Evolutionary conservation across 192 early-diverging fungal genomes (phyloP).

Genomic region (Allomyces macrogynus): DNA sequence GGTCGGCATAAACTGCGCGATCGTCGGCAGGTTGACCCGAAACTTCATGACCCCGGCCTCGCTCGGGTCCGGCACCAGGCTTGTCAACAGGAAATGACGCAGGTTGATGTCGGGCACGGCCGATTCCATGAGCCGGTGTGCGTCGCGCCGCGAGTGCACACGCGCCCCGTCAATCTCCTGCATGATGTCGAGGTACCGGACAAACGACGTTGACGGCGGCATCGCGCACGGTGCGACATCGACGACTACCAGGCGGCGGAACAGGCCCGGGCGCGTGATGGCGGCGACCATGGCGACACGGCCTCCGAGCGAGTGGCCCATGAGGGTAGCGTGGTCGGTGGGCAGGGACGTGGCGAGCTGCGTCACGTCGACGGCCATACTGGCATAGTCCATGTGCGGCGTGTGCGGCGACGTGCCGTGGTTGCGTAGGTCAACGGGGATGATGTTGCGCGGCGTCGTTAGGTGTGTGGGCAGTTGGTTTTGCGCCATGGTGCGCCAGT

Average conservation of each 20-base stretch:
- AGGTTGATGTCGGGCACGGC: too few species aligned
- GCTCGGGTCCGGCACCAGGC: conserved; percentile 41
- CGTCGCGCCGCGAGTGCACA: too few species aligned
- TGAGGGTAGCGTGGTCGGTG: conserved; percentile 30
- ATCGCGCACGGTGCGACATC: conserved; percentile 41
- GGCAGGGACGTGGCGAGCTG: conserved; percentile 39
- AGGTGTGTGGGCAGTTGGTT: not conserved
- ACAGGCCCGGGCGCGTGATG: conserved; percentile 20
- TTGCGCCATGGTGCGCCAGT: conserved; percentile 36
- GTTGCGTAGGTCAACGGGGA: conserved; percentile 56
- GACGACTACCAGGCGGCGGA: conserved; percentile 41
- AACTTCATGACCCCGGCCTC: conserved; percentile 26
- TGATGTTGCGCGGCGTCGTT: not conserved
- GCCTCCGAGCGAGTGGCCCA: conserved; percentile 88
- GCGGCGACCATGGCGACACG: conserved; percentile 53
- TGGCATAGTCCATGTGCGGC: conserved; percentile 35
- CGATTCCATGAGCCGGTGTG: too few species aligned
- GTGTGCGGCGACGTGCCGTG: conserved; percentile 76
- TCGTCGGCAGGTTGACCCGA: conserved; percentile 50
- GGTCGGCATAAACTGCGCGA: conserved; percentile 18
- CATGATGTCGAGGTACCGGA: conserved; percentile 30
- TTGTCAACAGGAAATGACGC: conserved; percentile 76
- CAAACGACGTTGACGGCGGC: conserved; percentile 28
- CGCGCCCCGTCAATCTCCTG: conserved; percentile 25
- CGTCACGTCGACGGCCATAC: conserved; percentile 62